Evolutionary conservation across 1,284 basidiomycete species (phyloP).

Genomic region (Malassezia psittaci): DNA sequence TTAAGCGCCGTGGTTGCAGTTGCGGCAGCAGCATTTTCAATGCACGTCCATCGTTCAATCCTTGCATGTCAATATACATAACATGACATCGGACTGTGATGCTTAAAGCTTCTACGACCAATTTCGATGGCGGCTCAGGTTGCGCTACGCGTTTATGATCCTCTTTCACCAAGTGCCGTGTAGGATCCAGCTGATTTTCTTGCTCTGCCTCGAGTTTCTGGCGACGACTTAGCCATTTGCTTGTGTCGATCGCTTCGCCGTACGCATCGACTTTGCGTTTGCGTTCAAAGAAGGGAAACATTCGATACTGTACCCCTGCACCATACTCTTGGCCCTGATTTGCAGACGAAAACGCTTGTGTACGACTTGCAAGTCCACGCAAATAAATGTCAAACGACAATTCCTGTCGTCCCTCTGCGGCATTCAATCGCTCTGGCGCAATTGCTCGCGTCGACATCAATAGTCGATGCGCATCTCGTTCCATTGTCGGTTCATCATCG

Average conservation of each 20-base stretch:
- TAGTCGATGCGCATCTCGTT: slow-evolving; percentile 50
- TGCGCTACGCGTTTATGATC: slow-evolving; percentile 57
- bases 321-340: slow-evolving; percentile 61
- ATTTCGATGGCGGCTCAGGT: slow-evolving; percentile 84
- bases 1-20: slow-evolving; percentile 66
- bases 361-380: slow-evolving; percentile 77
- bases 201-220: slow-evolving; percentile 30
- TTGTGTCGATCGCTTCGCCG: slow-evolving; percentile 78
- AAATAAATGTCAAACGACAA: slow-evolving; percentile 91
- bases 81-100: slow-evolving; percentile 73
- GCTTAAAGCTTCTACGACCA: slow-evolving; percentile 62
- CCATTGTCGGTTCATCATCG: slow-evolving; percentile 57
- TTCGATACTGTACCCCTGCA: slow-evolving; percentile 70
- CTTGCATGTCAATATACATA: slow-evolving; percentile 87
- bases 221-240: slow-evolving; percentile 54
- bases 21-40: slow-evolving; percentile 93
- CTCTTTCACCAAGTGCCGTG: slow-evolving; percentile 54
- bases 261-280: slow-evolving; percentile 85
- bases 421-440: slow-evolving; percentile 18
- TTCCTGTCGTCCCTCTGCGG: slow-evolving; percentile 53
- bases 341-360: slow-evolving; percentile 45
- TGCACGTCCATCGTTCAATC: slow-evolving; percentile 86
- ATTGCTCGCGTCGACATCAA: slow-evolving; percentile 19
- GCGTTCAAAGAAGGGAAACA: slow-evolving; percentile 94
- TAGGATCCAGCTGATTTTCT: slow-evolving; percentile 17